phyloP scores from a whole-genome alignment of 2,329 filamentous ascomycete genomes.

The Boeremia lycopersici region DNA sequence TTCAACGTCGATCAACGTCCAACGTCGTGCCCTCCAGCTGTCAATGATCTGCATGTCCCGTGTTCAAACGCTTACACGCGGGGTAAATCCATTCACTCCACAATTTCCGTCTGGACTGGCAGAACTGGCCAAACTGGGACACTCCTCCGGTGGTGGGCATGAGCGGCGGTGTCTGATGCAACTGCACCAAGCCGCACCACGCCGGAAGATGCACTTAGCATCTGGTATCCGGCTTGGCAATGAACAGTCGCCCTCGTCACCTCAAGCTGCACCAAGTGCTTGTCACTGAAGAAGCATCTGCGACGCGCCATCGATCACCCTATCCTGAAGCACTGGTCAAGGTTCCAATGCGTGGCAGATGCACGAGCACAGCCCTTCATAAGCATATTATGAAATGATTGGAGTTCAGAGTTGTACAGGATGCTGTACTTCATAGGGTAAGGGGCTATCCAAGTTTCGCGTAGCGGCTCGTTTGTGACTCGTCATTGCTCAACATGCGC shows the following conservation, averaged over 20 bases:
- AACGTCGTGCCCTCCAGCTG: background rate
- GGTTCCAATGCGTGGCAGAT: background rate
- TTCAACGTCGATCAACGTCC: conserved; percentile 10
- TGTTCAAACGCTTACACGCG: conserved; percentile 16
- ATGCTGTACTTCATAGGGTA: background rate
- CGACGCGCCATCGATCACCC: background rate
- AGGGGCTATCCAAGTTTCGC: conserved; percentile 6
- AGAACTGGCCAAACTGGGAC: conserved; percentile 11
- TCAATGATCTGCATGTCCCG: conserved; percentile 13
- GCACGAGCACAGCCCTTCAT: background rate
- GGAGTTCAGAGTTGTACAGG: background rate
- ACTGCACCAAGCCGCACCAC: conserved; percentile 17
- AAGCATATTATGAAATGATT: background rate
- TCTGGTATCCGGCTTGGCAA: conserved; percentile 14
- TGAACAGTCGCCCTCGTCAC: background rate
- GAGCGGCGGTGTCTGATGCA: conserved; percentile 10
- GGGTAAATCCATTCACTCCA: conserved; percentile 21
- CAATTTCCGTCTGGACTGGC: conserved; percentile 13
- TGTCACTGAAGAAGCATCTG: conserved; percentile 12
- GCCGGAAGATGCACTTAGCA: conserved; percentile 13
- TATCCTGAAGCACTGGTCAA: background rate
- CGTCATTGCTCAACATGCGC: conserved; percentile 10
- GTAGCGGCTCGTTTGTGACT: conserved; percentile 10
- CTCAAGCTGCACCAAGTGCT: conserved; percentile 5
- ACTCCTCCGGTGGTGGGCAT: conserved; percentile 13